Evolutionary conservation across 192 early-diverging fungal species (phyloP).

Genomic region (Podochytrium sp.): DNA sequence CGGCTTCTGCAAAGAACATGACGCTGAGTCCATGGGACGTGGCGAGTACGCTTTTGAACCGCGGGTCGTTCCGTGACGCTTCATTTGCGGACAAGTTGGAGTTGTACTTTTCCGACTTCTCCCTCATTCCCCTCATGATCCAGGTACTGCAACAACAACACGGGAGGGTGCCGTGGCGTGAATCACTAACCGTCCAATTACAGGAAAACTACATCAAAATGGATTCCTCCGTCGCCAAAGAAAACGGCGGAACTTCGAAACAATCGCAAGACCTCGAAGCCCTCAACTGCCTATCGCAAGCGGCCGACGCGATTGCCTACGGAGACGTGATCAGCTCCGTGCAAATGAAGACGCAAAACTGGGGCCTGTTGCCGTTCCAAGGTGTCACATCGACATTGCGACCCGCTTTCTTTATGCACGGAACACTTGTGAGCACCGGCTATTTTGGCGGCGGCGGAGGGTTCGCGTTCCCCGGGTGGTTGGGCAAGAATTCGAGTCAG

Average conservation of each 20-base stretch:
- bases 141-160: too few relatives aligned
- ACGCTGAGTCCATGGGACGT: slow-evolving; percentile 77
- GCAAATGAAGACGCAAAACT: slow-evolving; percentile 73
- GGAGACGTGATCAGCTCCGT: slow-evolving; percentile 81
- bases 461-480: slow-evolving; percentile 55
- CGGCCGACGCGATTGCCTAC: slow-evolving; percentile 85
- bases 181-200: background rate
- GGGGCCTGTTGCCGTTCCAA: slow-evolving; percentile 89
- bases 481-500: slow-evolving; percentile 89
- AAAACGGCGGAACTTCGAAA: slow-evolving; percentile 25
- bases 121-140: slow-evolving; percentile 89
- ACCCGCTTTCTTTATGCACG: slow-evolving; percentile 83
- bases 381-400: slow-evolving; percentile 81
- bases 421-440: slow-evolving; percentile 34
- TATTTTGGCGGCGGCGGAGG: slow-evolving; percentile 15
- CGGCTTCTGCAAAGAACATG: slow-evolving; percentile 62
- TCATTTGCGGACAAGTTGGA: slow-evolving; percentile 80
- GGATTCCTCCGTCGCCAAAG: slow-evolving; percentile 56
- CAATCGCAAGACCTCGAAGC: slow-evolving; percentile 37
- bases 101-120: slow-evolving; percentile 89
- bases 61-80: slow-evolving; percentile 48
- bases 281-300: slow-evolving; percentile 72
- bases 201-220: slow-evolving; percentile 87
- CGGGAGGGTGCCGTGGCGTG: background rate
- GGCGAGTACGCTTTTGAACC: slow-evolving; percentile 63